A percentile compares a stretch with the other conserved stretches of the same genome.
phyloP scores from a whole-genome alignment of 2,329 filamentous ascomycete species.

The Boeremia exigua region DNA sequence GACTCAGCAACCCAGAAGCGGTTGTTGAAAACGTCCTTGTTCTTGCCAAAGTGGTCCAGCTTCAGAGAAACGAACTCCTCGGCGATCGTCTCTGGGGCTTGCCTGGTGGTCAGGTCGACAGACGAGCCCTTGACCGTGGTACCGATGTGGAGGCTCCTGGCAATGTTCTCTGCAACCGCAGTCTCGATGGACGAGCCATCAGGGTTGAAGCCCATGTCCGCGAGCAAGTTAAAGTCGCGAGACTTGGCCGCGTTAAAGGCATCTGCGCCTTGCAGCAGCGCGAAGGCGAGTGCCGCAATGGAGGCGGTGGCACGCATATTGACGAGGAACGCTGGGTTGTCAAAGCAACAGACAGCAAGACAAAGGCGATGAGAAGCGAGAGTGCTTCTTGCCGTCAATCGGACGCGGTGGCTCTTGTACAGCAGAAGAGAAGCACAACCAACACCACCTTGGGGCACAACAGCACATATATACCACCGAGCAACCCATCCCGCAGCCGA shows the following conservation, averaged over 20 bases:
- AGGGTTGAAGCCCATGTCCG: slow-evolving; percentile 42
- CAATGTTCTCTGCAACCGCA: slow-evolving; percentile 1
- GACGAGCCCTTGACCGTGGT: slow-evolving; percentile 4
- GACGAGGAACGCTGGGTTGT: not conserved
- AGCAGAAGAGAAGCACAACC: slow-evolving; percentile 8
- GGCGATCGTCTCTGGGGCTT: slow-evolving; percentile 23
- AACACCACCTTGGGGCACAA: not conserved
- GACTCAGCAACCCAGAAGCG: slow-evolving; percentile 46
- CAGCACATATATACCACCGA: slow-evolving; percentile 12
- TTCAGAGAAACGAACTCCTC: slow-evolving; percentile 46
- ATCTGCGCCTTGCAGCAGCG: slow-evolving; percentile 27
- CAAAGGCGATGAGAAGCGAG: not conserved
- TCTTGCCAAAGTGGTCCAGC: slow-evolving; percentile 44
- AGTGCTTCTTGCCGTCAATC: not conserved
- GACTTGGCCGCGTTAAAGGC: slow-evolving; percentile 32
- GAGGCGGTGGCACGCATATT: slow-evolving; percentile 35
- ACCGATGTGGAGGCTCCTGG: slow-evolving; percentile 18
- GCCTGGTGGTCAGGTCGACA: slow-evolving; percentile 2
- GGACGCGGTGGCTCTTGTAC: slow-evolving; percentile 5
- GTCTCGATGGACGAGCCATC: slow-evolving; percentile 38
- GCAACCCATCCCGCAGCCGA: not conserved
- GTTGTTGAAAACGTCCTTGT: slow-evolving; percentile 44
- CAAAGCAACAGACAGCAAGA: not conserved
- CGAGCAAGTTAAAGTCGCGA: slow-evolving; percentile 32
- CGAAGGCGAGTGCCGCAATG: slow-evolving; percentile 34